Evolutionary conservation across 140 eudicot genomes (phyloP), one percentile per base, ranked within the genome.

Genomic region (Erigeron philadelphicus): DNA sequence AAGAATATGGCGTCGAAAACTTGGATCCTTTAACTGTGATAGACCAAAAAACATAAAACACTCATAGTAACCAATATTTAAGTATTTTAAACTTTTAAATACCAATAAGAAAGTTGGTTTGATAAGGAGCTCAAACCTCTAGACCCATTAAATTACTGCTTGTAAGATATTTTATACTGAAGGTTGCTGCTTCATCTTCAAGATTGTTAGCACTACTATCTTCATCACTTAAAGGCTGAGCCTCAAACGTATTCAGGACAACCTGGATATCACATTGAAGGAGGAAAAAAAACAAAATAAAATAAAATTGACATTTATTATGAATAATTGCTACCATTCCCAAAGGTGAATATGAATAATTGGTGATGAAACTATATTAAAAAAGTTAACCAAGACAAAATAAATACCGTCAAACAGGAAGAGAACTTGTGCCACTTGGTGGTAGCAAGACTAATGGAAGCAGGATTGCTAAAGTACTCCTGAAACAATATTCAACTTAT

Each of bases 81-180:
- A 18, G 54, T 12, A 21, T 11, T 38, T 72, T 53, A 8, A 68
- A 64, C 53, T 31, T 46, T 13, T 17, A 15, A 59, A 55, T 64
- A 38, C 17, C 7, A 44, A 16, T 71, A 71, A 55, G 43, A 72
- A 71, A 53, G 47, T 48, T 64, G 47, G 5, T 8, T 35, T 41
- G 3, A 66, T 12, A 58, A 9, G 72, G 63, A 60, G 38, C 10
- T 70, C 23, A 83, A 64, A 92, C 98, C 89, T 92, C 98, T 8
- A 92, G 86, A 68, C 98, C 98, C 98, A 92, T 92, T 56, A 92
- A 78, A 72, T 92, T 92, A 84, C 96, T 92, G 80, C 98, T 92
- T n/a, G 98, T 92, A 54, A 92, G 98, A 84, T 92, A 92, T 72
- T 92, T 92, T 60, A 92, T 92, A 75, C 82, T 88, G 77, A 88